These are phyloP conservation scores for Amaranthus palmeri DNA, from an alignment of 148 eudicot genomes.

Conservation along the genomic window DNA sequence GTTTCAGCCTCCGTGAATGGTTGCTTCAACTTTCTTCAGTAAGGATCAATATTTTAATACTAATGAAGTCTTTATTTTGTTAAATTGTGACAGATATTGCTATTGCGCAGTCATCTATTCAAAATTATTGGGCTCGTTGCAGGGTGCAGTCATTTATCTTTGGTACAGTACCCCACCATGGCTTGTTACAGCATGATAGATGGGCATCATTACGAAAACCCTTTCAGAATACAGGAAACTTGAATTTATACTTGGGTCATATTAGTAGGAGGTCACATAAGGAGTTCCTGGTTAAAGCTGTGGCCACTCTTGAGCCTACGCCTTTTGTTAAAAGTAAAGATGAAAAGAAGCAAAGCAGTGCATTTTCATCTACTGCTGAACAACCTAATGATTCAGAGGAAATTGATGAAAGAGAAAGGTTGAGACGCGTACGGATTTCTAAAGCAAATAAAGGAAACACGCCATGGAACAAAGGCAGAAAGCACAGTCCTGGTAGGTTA, in stretches of 20 bases:
- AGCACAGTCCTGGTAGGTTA: constrained; percentile 76
- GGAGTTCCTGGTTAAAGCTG: constrained; percentile 48
- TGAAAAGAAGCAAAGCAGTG: constrained; percentile 17
- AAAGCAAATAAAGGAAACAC: constrained; percentile 84
- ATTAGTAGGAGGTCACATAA: constrained; percentile 22
- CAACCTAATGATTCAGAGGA: constrained; percentile 40
- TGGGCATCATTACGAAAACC: constrained; percentile 39
- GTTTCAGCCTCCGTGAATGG: constrained; percentile 5
- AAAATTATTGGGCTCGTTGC: constrained; percentile 24
- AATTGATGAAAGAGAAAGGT: constrained; percentile 58
- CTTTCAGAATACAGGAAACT: constrained; percentile 30
- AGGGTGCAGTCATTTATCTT: constrained; percentile 34
- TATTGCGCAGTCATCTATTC: constrained; percentile 52
- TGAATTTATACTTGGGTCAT: constrained; percentile 22
- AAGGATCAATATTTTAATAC: not conserved
- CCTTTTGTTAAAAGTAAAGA: constrained; percentile 25
- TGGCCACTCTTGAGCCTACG: constrained; percentile 65
- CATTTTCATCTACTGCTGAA: constrained; percentile 14
- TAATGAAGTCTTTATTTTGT: constrained; percentile 4
- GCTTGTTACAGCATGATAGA: constrained; percentile 36
- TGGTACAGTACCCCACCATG: constrained; percentile 22
- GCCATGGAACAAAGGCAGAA: constrained; percentile 95
- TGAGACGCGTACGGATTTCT: constrained; percentile 87
- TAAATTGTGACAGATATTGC: constrained; percentile 67
- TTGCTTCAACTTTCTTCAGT: not conserved